Conservation (phyloP, 2,329 filamentous ascomycete species). For the Akanthomyces muscarius region DNA sequence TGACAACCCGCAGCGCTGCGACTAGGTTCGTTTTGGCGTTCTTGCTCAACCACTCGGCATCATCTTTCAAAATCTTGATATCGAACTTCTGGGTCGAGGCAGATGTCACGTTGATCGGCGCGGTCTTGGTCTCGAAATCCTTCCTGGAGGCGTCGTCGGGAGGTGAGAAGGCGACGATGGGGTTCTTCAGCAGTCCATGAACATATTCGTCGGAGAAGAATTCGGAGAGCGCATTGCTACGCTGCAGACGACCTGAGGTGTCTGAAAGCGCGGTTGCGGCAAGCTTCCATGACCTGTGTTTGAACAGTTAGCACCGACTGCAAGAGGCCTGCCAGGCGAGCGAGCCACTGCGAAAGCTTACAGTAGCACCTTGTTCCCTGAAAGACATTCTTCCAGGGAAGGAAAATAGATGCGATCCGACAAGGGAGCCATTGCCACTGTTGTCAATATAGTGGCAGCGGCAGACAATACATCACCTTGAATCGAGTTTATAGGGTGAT, state of each 20-base stretch:
- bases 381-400: constrained; percentile 78
- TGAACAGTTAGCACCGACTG: constrained; percentile 17
- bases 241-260: constrained; percentile 51
- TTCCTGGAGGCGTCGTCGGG: constrained; percentile 60
- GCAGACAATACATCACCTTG: constrained; percentile 38
- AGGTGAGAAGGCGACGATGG: constrained; percentile 63
- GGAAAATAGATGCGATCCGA: constrained; percentile 74
- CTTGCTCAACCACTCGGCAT: constrained; percentile 81
- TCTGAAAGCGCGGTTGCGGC: constrained; percentile 55
- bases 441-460: constrained; percentile 43
- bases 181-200: constrained; percentile 62
- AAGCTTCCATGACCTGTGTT: constrained; percentile 57
- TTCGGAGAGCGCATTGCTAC: constrained; percentile 52
- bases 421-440: constrained; percentile 65
- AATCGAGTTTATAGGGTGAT: constrained; percentile 21
- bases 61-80: constrained; percentile 75
- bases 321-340: constrained; percentile 14
- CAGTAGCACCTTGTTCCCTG: constrained; percentile 75
- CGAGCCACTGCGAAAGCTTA: constrained; percentile 43
- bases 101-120: constrained; percentile 77
- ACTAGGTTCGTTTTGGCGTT: constrained; percentile 75
- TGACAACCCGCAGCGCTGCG: constrained; percentile 71
- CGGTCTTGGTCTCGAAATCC: constrained; percentile 78
- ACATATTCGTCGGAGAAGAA: constrained; percentile 72
- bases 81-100: constrained; percentile 64